These are phyloP conservation scores for Puccinia horiana DNA, from an alignment of 1,284 basidiomycete genomes.

Conservation along the genomic window DNA sequence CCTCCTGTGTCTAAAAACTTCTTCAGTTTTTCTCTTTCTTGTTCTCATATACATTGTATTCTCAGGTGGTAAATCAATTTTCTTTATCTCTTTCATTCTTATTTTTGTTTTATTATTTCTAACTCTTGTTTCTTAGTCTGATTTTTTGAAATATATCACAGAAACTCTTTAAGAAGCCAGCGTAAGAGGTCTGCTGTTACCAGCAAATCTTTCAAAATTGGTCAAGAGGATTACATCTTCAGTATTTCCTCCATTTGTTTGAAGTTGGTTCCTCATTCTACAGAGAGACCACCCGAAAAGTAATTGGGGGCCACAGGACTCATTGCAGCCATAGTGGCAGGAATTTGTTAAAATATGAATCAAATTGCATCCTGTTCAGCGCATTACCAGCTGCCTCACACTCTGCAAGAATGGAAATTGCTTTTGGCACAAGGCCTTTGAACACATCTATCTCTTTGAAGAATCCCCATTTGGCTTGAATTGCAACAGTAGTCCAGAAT, in stretches of 20 bases:
- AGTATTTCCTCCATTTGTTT: not conserved
- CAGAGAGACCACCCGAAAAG: not conserved
- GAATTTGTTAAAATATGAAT: slow-evolving; percentile 6
- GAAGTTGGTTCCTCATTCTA: not conserved
- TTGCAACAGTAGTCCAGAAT: not conserved
- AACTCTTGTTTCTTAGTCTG: too few relatives aligned
- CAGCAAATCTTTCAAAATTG: slow-evolving; percentile 9
- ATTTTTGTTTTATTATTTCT: too few relatives aligned
- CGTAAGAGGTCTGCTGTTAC: not conserved
- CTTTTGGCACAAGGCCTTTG: too few relatives aligned
- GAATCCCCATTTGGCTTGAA: too few relatives aligned
- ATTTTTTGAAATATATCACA: too few relatives aligned
- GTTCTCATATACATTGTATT: too few relatives aligned
- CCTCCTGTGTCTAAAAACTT: too few relatives aligned
- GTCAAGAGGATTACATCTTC: not conserved
- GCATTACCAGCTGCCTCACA: slow-evolving; percentile 9
- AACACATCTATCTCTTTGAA: slow-evolving; percentile 1
- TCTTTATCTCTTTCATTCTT: too few relatives aligned
- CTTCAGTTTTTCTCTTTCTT: too few relatives aligned
- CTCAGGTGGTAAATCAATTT: too few relatives aligned
- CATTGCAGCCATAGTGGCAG: slow-evolving; percentile 20
- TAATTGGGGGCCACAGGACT: not conserved
- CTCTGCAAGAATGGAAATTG: not conserved
- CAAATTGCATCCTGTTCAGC: slow-evolving; percentile 4
- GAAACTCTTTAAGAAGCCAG: too few relatives aligned